Percentiles rank a stretch among this genome's conserved stretches.
These are phyloP conservation scores for Hawksworthiomyces lignivorus DNA, from an alignment of 2,329 filamentous ascomycete species.

Conservation along the genomic window DNA sequence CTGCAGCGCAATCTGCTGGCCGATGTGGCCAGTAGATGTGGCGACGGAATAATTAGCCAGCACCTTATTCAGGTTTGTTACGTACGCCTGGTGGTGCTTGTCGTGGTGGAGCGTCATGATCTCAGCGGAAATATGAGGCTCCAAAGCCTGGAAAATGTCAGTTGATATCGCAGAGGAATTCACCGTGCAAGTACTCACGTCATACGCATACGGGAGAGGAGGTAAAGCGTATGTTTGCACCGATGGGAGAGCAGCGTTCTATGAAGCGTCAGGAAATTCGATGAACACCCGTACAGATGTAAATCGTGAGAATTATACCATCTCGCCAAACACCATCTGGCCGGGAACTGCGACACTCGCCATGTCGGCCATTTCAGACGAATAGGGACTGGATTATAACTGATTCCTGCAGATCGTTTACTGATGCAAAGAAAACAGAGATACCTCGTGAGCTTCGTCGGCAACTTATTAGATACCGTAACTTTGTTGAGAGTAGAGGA, in stretches of 20 bases:
- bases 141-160: constrained; percentile 45
- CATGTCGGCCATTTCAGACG: constrained; percentile 6
- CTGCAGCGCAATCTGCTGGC: constrained; percentile 53
- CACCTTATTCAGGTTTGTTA: constrained; percentile 78
- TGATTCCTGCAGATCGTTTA: too few species aligned
- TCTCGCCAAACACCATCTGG: constrained; percentile 8
- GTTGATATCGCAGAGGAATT: too few species aligned
- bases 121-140: constrained; percentile 66
- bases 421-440: too few species aligned
- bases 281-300: too few species aligned
- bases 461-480: too few species aligned
- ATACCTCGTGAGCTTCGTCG: too few species aligned
- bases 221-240: constrained; percentile 18
- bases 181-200: constrained; percentile 16
- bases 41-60: constrained; percentile 60
- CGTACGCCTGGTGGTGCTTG: constrained; percentile 92
- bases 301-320: constrained; percentile 5
- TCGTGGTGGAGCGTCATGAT: constrained; percentile 96
- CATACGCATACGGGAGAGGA: constrained; percentile 23
- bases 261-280: too few species aligned
- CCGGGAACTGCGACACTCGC: background rate
- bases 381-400: too few species aligned
- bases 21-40: constrained; percentile 43
- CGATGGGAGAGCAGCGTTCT: background rate
- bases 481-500: too few species aligned